Conservation (phyloP, 2,329 filamentous ascomycete genomes). For the Pleurostoma richardsiae region DNA sequence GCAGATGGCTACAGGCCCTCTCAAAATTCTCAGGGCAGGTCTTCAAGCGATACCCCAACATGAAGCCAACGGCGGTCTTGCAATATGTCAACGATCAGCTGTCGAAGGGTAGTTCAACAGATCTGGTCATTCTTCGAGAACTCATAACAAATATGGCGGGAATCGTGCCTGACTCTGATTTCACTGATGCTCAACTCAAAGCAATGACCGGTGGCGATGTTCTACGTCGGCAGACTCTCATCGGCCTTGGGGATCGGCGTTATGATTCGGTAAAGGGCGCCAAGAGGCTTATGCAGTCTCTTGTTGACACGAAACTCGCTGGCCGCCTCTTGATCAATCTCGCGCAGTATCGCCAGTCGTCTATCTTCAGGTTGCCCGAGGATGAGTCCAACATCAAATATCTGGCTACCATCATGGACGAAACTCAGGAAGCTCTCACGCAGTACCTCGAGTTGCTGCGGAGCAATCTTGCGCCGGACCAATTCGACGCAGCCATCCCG, state of each 20-base stretch:
- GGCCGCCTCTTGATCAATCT: constrained; percentile 84
- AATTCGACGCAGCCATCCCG: constrained; percentile 77
- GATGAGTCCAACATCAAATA: constrained; percentile 80
- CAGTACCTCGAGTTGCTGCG: constrained; percentile 89
- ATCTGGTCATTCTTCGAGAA: constrained; percentile 87
- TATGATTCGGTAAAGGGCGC: constrained; percentile 71
- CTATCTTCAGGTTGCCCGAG: constrained; percentile 69
- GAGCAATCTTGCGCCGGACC: constrained; percentile 67
- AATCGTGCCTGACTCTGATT: constrained; percentile 79
- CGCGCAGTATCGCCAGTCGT: constrained; percentile 84
- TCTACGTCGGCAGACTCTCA: constrained; percentile 74
- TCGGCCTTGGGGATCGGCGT: constrained; percentile 75
- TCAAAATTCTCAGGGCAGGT: constrained; percentile 88
- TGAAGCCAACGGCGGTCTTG: constrained; percentile 80
- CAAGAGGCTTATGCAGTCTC: constrained; percentile 71
- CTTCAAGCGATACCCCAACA: constrained; percentile 77
- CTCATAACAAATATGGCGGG: constrained; percentile 91
- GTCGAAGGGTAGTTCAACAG: constrained; percentile 75
- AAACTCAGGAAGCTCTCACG: constrained; percentile 76
- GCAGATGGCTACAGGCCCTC: constrained; percentile 85
- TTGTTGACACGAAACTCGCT: constrained; percentile 73
- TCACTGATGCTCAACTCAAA: constrained; percentile 81
- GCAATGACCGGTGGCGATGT: constrained; percentile 84
- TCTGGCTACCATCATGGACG: constrained; percentile 81
- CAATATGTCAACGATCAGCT: constrained; percentile 88